A percentile compares a stretch with the other conserved stretches of the same genome.
phyloP scores from a whole-genome alignment of 192 early-diverging fungal genomes.

The Rhizophlyctis rosea region DNA sequence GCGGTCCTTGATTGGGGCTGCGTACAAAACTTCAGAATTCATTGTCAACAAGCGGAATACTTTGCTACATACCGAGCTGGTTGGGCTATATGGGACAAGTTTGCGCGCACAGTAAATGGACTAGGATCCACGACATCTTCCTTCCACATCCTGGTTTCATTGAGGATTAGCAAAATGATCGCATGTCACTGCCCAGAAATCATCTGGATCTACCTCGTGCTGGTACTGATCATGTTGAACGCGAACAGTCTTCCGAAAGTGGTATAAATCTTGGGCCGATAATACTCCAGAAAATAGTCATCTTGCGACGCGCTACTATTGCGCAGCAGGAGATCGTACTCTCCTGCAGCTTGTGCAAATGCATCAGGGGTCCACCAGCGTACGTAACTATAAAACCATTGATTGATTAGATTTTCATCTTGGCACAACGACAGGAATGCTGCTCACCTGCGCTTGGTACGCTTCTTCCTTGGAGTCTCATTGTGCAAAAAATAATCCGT shows the following conservation, averaged over 20 bases:
- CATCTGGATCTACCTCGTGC: slow-evolving; percentile 18
- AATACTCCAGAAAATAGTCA: slow-evolving; percentile 84
- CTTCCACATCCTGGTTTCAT: slow-evolving; percentile 2
- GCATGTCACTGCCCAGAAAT: neutral
- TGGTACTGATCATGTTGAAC: slow-evolving; percentile 82
- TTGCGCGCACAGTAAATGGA: slow-evolving; percentile 47
- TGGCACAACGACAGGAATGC: neutral
- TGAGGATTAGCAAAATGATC: slow-evolving; percentile 2
- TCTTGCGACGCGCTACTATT: slow-evolving; percentile 16
- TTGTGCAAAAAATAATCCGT: slow-evolving; percentile 80
- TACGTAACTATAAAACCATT: slow-evolving; percentile 7
- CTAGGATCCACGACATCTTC: slow-evolving; percentile 37
- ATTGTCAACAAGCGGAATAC: neutral
- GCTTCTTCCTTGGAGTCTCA: slow-evolving; percentile 46
- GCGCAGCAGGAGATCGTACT: neutral
- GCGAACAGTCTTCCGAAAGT: slow-evolving; percentile 77
- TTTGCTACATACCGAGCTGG: slow-evolving; percentile 10
- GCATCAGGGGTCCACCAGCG: neutral
- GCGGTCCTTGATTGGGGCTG: neutral
- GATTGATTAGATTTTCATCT: neutral
- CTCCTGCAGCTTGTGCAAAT: slow-evolving; percentile 37
- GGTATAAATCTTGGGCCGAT: slow-evolving; percentile 73
- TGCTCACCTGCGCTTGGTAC: slow-evolving; percentile 48
- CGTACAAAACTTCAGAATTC: slow-evolving; percentile 1
- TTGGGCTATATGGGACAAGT: slow-evolving; percentile 33